Conservation (phyloP, 1,284 basidiomycete species). For the Vanrija pseudolonga region DNA sequence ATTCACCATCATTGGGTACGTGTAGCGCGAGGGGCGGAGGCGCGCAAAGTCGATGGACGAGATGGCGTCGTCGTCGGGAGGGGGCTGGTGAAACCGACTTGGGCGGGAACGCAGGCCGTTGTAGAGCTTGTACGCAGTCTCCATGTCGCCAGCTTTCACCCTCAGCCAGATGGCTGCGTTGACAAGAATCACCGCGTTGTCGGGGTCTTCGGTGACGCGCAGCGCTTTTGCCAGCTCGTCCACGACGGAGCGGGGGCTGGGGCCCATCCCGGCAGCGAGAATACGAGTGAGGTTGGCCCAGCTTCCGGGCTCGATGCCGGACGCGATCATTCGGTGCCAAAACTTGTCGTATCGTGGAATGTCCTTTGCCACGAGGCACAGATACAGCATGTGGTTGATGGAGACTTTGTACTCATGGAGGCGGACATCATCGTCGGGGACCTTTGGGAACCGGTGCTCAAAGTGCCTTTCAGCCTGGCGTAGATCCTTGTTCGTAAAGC, state of each 20-base stretch:
- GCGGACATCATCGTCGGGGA: conserved; percentile 5
- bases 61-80: conserved; percentile 29
- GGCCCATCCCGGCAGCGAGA: conserved; percentile 6
- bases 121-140: conserved; percentile 62
- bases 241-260: conserved; percentile 2
- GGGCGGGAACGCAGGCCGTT: conserved; percentile 34
- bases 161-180: conserved; percentile 54
- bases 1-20: conserved; percentile 68
- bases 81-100: conserved; percentile 1
- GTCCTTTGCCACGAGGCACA: conserved; percentile 24
- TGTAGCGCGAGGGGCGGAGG: conserved; percentile 60
- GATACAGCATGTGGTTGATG: conserved; percentile 35
- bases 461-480: conserved; percentile 17
- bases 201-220: neutral
- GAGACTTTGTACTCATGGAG: conserved; percentile 16
- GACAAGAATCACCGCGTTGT: conserved; percentile 7
- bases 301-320: conserved; percentile 22
- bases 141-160: conserved; percentile 53
- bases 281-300: conserved; percentile 21
- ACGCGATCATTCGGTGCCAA: conserved; percentile 19
- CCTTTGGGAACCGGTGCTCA: conserved; percentile 10
- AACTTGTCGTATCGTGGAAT: conserved; percentile 22
- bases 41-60: conserved; percentile 9
- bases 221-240: conserved; percentile 5
- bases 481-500: conserved; percentile 12